Evolutionary conservation across 2,329 filamentous ascomycete genomes (phyloP).

Genomic region (Rhynchosporium agropyri): DNA sequence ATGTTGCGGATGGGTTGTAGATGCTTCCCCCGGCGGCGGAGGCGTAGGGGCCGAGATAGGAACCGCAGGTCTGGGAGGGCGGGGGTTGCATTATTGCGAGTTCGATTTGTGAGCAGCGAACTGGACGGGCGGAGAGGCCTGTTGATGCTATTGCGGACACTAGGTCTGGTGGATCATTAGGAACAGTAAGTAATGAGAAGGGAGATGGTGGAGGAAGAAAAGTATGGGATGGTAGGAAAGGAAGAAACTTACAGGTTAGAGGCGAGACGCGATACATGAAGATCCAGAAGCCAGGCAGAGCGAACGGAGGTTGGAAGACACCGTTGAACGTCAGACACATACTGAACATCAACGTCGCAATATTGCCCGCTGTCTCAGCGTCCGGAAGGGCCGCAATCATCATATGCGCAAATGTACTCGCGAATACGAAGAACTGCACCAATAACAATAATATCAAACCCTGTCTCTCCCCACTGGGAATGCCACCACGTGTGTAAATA

Average conservation of each 20-base stretch:
- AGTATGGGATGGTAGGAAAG: not conserved
- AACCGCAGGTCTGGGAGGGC: conserved; percentile 55
- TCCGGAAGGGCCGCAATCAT: conserved; percentile 76
- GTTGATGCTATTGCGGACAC: conserved; percentile 71
- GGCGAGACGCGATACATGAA: conserved; percentile 79
- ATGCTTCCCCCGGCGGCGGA: conserved; percentile 48
- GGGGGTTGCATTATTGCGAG: conserved; percentile 66
- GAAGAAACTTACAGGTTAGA: conserved; percentile 40
- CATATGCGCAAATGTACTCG: conserved; percentile 81
- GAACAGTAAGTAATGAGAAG: not conserved
- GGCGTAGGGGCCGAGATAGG: conserved; percentile 60
- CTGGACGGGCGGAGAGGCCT: conserved; percentile 66
- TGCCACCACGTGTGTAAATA: conserved; percentile 65
- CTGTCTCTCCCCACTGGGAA: conserved; percentile 37
- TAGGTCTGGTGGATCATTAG: conserved; percentile 51
- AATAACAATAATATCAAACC: conserved; percentile 77
- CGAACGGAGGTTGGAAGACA: conserved; percentile 67
- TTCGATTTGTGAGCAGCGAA: conserved; percentile 72
- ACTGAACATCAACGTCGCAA: conserved; percentile 76
- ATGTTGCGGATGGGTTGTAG: conserved; percentile 26
- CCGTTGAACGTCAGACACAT: conserved; percentile 75
- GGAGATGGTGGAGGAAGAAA: too few species aligned
- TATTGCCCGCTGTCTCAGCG: conserved; percentile 75
- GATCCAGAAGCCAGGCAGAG: conserved; percentile 76
- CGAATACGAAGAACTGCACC: conserved; percentile 76